Base-by-base conservation (phyloP, 768 basidiomycete genomes). In the Lyophyllum shimeji region DNA sequence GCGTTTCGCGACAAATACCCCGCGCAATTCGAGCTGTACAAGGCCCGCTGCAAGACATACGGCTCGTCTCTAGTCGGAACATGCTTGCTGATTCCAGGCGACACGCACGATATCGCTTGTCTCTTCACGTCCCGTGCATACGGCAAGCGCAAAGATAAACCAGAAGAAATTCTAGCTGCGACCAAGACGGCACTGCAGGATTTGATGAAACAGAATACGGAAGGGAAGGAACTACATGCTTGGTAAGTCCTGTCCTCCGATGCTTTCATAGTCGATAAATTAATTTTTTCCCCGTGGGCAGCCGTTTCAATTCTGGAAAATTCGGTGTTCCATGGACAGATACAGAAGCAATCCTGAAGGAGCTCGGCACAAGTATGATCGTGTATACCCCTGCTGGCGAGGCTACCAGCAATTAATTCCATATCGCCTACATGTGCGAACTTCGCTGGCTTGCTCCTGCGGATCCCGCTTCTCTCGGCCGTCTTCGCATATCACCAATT, bases 291-390 rank as follows among this genome's bases (percentile, higher is more conserved):
- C n/a, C 17, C n/a, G 39, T 25, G 31, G 21, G n/a, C 50, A 78
- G 75, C 53, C 75, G 74, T 11, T 74, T 78, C 58, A 76, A 78
- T 58, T 74, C 75, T 45, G 76, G 75, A 27, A 75, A 71, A 57
- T 76, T 78, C 65, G 74, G 68, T n/a, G 76, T 78, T 29, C 70
- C 71, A 31, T 78, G 76, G 76, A 65, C 63, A 37, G 63, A 67
- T 18, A 76, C 75, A 3, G 75, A 71, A 50, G 67, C 60, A 15
- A 58, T 76, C 24, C 50, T 78, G 47, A 62, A 69, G 7, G 67
- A 69, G 21, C 55, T 76, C 24, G 69, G 62, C 2, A 64, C 70
- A 2, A 54, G 60, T 13, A 74, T 76, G 70, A 67, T 60, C 7
- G 67, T 78, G 9, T 76, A 78, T 56, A 68, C 66, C 17, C 65